A percentile compares a stretch with the other conserved stretches of the same genome.
Conservation (phyloP, 306 rosid genomes). For the Vicia villosa region DNA sequence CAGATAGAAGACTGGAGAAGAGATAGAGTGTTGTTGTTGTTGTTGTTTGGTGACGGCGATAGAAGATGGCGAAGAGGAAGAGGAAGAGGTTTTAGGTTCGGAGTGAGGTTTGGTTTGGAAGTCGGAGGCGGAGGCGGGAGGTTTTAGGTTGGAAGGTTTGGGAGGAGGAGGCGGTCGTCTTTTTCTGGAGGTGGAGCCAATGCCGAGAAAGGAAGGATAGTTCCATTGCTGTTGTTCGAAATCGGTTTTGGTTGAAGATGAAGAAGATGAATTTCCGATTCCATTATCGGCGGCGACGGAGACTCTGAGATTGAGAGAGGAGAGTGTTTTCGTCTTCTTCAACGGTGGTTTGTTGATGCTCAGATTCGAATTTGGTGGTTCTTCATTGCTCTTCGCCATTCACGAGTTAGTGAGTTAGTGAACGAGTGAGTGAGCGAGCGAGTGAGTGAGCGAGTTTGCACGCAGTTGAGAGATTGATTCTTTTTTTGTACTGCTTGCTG, state of each 20-base stretch:
- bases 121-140: conserved; percentile 5
- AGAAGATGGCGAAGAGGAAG: conserved; percentile 22
- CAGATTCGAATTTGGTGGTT: conserved; percentile 30
- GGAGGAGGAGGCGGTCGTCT: conserved; percentile 23
- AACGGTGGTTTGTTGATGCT: conserved; percentile 54
- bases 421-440: not conserved
- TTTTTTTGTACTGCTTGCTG: not conserved
- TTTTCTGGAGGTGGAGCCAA: conserved; percentile 61
- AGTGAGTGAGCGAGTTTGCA: not conserved
- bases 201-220: conserved; percentile 76
- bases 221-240: conserved; percentile 63
- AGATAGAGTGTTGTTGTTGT: conserved; percentile 30
- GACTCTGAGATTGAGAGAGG: conserved; percentile 46
- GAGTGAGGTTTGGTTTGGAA: not conserved
- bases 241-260: conserved; percentile 20
- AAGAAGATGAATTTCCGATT: not conserved
- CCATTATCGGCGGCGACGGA: conserved; percentile 33
- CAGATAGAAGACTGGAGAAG: conserved; percentile 45
- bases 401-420: not conserved
- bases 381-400: conserved; percentile 45
- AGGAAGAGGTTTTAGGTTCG: conserved; percentile 13
- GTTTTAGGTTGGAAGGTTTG: conserved; percentile 28
- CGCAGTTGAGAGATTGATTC: too few species aligned
- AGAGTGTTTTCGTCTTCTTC: conserved; percentile 62
- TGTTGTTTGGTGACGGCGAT: not conserved